Percentiles rank a stretch among this genome's conserved stretches.
Evolutionary conservation across 352 stramenopile genomes (phyloP).

Genomic region (Globisporangium cederbergense): DNA sequence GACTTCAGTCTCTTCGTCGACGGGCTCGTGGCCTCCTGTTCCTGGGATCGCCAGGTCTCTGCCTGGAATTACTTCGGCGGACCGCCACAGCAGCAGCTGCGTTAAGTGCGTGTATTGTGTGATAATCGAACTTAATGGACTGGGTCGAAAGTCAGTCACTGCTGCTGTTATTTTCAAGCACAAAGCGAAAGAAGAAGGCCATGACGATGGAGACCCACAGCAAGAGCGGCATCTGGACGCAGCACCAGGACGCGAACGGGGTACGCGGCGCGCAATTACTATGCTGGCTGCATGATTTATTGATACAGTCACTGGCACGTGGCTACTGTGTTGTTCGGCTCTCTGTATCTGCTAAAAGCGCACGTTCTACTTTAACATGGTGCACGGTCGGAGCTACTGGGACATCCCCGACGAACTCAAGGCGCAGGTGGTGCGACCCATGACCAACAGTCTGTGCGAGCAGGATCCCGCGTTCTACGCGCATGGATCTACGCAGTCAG

Average conservation of each 20-base stretch:
- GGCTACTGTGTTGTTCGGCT: not conserved
- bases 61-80: conserved; percentile 84
- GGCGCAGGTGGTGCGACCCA: conserved; percentile 43
- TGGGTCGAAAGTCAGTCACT: not conserved
- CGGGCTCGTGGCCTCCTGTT: conserved; percentile 70
- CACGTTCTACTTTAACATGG: conserved; percentile 81
- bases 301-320: not conserved
- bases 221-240: conserved; percentile 72
- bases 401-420: conserved; percentile 51
- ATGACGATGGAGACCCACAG: conserved; percentile 15
- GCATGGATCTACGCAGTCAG: not conserved
- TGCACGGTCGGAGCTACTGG: conserved; percentile 71
- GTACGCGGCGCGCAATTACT: conserved; percentile 24
- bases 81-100: conserved; percentile 29
- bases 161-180: no score
- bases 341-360: conserved; percentile 29
- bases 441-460: conserved; percentile 41
- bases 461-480: conserved; percentile 32
- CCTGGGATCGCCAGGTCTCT: conserved; percentile 73
- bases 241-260: conserved; percentile 58
- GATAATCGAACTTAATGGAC: not conserved
- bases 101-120: not conserved
- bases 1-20: conserved; percentile 85
- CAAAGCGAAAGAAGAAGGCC: not conserved
- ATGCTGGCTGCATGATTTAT: not conserved